Conservation (phyloP, 306 rosid species). For the Inga leiocalycina region DNA sequence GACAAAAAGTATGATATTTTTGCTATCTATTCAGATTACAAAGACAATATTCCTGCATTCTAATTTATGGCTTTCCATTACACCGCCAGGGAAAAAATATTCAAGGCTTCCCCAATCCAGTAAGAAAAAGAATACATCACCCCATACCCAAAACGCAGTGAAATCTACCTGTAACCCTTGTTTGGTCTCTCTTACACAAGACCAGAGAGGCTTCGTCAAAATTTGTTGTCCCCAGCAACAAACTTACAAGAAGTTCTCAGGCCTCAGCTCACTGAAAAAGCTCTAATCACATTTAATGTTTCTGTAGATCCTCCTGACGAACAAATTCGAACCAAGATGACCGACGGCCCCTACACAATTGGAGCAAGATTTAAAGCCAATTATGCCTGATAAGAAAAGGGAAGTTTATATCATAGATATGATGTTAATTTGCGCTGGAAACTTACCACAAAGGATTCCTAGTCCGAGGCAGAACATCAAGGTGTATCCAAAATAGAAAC, state of each 20-base stretch:
- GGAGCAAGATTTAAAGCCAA: slow-evolving; percentile 14
- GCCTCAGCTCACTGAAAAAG: slow-evolving; percentile 30
- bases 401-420: neutral
- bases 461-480: slow-evolving; percentile 97
- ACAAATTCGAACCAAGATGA: slow-evolving; percentile 90
- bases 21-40: slow-evolving; percentile 63
- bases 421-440: neutral
- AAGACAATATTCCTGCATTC: slow-evolving; percentile 53
- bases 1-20: slow-evolving; percentile 25
- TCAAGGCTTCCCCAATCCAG: slow-evolving; percentile 71
- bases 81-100: slow-evolving; percentile 71
- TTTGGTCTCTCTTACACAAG: slow-evolving; percentile 46
- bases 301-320: slow-evolving; percentile 97
- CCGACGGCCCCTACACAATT: slow-evolving; percentile 90
- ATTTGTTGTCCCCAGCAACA: slow-evolving; percentile 40
- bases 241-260: slow-evolving; percentile 48
- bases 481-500: slow-evolving; percentile 99
- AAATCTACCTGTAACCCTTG: slow-evolving; percentile 52
- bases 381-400: slow-evolving; percentile 8
- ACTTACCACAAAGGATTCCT: slow-evolving; percentile 97
- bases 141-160: slow-evolving; percentile 59
- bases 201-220: slow-evolving; percentile 52
- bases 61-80: slow-evolving; percentile 69
- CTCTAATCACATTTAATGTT: slow-evolving; percentile 93
- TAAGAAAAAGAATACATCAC: slow-evolving; percentile 60